Evolutionary conservation across 176 grass and related monocot genomes (phyloP), one percentile per base, ranked within the genome.

Genomic region (Chrysopogon serrulatus): DNA sequence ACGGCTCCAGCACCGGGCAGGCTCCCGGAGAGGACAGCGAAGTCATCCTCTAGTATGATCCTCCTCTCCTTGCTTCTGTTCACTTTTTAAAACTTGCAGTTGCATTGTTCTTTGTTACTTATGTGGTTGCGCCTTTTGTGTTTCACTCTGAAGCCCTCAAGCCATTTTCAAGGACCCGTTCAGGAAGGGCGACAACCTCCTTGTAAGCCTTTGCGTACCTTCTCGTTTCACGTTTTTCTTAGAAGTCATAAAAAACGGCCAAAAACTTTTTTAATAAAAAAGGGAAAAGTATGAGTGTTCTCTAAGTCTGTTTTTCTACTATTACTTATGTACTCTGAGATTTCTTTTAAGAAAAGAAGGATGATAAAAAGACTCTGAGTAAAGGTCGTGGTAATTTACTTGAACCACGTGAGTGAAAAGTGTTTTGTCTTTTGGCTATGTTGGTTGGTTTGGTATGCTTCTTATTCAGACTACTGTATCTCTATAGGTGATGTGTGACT

Each of bases 111-210:
- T 24, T 74, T 80, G 79, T 24, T 86, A 5, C 80, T 88, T 71
- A 78, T 74, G 37, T 6, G 23, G 8, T 71, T 44, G 16, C 39
- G 14, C 30, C 36, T 60, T 18, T 44, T 68, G 0, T 51, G 4
- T 31, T 33, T 83, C 32, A 43, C 64, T 51, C 37, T 88, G 79
- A 82, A 98, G 95, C 82, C 95, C 95, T 71, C 95, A 98, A 73
- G 92, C 95, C 21, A 91, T 98, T 76, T 98, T 95, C 92, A 95
- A 90, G 95, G 95, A 98, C 51, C 95, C 95, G 5, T 98, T 98
- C 84, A 98, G 95, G 84, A 92, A 66, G 93, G 95, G 95, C 18
- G 84, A 98, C 88, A 92, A 98, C 82, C 91, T 98, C 80, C 92
- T 98, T 84, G 95, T 98, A 86, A 93, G 92, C 4, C 24, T 39